Evolutionary conservation across 495 filamentous ascomycete species (phyloP), one percentile per base, ranked within the genome.

Genomic region (Penicillium antarcticum): DNA sequence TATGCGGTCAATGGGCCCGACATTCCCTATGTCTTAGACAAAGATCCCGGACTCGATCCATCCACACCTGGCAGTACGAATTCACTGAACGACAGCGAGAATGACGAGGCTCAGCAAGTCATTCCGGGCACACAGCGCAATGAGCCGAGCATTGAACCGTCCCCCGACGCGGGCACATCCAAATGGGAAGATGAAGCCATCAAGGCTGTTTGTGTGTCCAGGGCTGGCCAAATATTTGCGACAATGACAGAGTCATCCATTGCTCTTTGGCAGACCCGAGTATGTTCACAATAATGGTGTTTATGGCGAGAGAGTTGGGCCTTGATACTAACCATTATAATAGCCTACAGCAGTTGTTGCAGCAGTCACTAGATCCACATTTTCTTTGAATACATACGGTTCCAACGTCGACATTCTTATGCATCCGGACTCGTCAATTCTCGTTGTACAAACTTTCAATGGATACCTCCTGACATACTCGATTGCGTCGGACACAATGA

Each of bases 391-490:
- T 54, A 86, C 85, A 12, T 97, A 99, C 62, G 95, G 95, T 17
- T 73, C 83, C 10, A 97, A 95, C 68, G 80, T 85, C 13, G 83
- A 87, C 37, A 79, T 99, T 39, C 76, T 96, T 13, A 81, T 99
- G 51, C 87, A 91, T 47, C 95, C 95, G 0, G 94, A 97, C 67
- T 91, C 89, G 18, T 84, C 87, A 41, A 94, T 97, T 35, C 82
- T 96, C 42, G 89, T 95, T 37, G 83, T 96, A n/a, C 91, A 96
- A 58, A 97, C 95, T 2, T 79, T 81, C 32, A 71, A 87, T 42
- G 91, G 92, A 43, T 97, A 87, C 56, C 80, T 99, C 19, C 91
- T 99, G 52, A 99, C 91, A 19, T 99, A 97, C 63, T 88, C 92
- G 0, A 75, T 99, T 21, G 85, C 88, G n/a, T 87, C 85, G 7